phyloP scores from a whole-genome alignment of 352 stramenopile species.

The Thraustochytrium striatum region DNA sequence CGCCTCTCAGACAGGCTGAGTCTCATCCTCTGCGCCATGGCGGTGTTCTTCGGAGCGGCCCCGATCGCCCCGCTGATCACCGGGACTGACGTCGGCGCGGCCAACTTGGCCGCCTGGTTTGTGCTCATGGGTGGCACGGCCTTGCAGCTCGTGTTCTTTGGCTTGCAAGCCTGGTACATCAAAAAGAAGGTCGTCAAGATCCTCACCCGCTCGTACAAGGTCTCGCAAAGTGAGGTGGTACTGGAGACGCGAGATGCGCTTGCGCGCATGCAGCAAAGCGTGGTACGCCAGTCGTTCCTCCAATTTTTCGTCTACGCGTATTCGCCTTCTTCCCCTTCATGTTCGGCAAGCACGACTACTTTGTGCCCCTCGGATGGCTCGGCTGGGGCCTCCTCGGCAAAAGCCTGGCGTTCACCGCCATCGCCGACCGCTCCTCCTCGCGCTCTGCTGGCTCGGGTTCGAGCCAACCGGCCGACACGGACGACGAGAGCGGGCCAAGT shows the following conservation, averaged over 20 bases:
- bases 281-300: background rate
- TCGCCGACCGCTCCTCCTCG: too few species aligned
- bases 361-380: constrained; percentile 32
- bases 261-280: background rate
- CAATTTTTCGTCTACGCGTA: constrained; percentile 1
- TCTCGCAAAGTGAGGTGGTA: background rate
- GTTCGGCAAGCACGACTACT: constrained; percentile 37
- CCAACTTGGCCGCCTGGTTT: background rate
- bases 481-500: too few species aligned
- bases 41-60: background rate
- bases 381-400: too few species aligned
- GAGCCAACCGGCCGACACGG: too few species aligned
- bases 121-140: background rate
- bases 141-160: background rate
- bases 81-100: background rate
- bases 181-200: background rate
- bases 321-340: background rate
- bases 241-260: background rate
- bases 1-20: background rate
- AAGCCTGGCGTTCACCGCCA: too few species aligned
- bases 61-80: background rate
- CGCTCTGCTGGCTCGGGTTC: too few species aligned
- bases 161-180: background rate
- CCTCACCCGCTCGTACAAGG: background rate
- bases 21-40: background rate